These are phyloP conservation scores for Pelargonium fulgidum DNA, from an alignment of 441 rosid species.

Conservation along the genomic window DNA sequence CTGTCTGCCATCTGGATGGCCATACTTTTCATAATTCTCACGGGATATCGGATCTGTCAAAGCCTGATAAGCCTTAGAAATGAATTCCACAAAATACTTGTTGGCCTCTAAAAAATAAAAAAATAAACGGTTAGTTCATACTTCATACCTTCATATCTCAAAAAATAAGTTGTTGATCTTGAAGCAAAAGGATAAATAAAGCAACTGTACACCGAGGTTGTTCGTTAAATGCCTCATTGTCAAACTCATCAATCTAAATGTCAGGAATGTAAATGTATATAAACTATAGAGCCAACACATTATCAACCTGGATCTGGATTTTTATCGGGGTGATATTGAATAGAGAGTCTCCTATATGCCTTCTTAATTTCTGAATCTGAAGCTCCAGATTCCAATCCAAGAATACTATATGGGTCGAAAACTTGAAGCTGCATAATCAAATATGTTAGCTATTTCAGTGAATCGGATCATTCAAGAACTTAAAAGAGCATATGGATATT, in stretches of 20 bases:
- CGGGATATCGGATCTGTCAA: slow-evolving; percentile 88
- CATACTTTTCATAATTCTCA: slow-evolving; percentile 96
- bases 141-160: background rate
- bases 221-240: slow-evolving; percentile 14
- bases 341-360: slow-evolving; percentile 79
- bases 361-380: slow-evolving; percentile 80
- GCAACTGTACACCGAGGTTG: slow-evolving; percentile 13
- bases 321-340: slow-evolving; percentile 96
- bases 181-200: background rate
- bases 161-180: background rate
- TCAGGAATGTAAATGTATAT: slow-evolving; percentile 1
- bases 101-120: slow-evolving; percentile 57
- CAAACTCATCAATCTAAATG: slow-evolving; percentile 10
- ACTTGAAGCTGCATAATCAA: slow-evolving; percentile 55
- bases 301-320: slow-evolving; percentile 94
- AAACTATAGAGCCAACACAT: slow-evolving; percentile 22
- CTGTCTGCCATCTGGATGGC: slow-evolving; percentile 99
- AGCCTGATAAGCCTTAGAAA: slow-evolving; percentile 97
- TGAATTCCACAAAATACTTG: slow-evolving; percentile 75
- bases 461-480: background rate
- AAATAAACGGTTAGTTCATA: slow-evolving; percentile 14
- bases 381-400: slow-evolving; percentile 74
- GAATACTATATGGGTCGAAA: slow-evolving; percentile 84
- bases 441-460: background rate
- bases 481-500: slow-evolving; percentile 15